A percentile compares a stretch with the other conserved stretches of the same genome.
Evolutionary conservation across 1,284 basidiomycete genomes (phyloP).

Genomic region (Microstroma glucosiphilum): DNA sequence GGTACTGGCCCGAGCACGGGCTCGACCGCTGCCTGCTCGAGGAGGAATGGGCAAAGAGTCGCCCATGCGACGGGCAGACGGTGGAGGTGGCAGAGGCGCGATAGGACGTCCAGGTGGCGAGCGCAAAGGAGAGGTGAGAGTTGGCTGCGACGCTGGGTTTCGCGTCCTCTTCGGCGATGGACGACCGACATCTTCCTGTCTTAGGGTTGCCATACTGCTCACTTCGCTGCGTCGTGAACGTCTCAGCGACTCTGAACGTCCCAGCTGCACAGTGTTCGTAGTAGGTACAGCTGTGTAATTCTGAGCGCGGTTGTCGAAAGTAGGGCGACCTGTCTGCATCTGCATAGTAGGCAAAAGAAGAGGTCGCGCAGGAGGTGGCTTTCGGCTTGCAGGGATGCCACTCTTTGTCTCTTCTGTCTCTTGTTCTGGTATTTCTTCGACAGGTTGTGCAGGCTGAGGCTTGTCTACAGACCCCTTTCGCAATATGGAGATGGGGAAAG

Average conservation of each 20-base stretch:
- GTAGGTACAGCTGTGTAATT: no score
- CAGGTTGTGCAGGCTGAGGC: no score
- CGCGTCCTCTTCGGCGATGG: background rate
- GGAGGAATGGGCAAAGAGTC: background rate
- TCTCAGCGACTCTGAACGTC: background rate
- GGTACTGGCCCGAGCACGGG: background rate
- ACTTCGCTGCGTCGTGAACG: background rate
- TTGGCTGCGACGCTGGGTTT: background rate
- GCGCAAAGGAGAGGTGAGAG: background rate
- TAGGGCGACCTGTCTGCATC: no score
- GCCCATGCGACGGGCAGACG: background rate
- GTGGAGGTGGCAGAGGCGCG: background rate
- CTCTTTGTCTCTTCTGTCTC: no score
- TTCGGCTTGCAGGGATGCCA: no score
- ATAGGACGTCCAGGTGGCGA: background rate
- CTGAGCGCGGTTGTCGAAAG: no score
- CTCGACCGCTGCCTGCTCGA: background rate
- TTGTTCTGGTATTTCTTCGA: no score
- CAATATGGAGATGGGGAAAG: no score
- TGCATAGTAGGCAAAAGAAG: no score
- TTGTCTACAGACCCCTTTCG: no score
- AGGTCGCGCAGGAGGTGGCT: no score
- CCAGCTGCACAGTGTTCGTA: no score
- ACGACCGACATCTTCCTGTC: background rate
- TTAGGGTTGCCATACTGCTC: background rate